Base-by-base conservation (phyloP, 169 alveolate species). In the Cryptosporidium ryanae region DNA sequence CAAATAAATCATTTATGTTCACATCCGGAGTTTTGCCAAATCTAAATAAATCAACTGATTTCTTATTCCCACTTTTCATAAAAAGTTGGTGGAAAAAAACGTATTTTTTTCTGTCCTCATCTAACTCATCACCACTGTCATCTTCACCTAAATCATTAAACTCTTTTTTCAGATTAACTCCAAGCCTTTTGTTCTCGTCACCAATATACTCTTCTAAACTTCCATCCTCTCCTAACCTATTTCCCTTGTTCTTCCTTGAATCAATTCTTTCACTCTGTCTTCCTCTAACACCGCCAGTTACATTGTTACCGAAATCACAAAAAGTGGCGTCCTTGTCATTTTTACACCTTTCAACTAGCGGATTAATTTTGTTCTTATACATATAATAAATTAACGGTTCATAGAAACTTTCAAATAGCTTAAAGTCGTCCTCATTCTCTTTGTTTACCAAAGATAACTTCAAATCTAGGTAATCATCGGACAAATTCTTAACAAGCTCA, bases 301-400 rank as follows among this genome's bases (percentile, higher is more conserved):
- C 8, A 10, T 10, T 0, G 46, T 38, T 38, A 38, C 13, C 3
- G 8, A 38, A 38, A 38, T 38, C 46, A 38, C 8, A 38, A 38
- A 6, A 0, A 38, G 3, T 38, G 0, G 46, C 8, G 3, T 38
- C 8, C 8, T 10, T 38, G 3, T 0, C 46, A 4, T 10, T 38
- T 38, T 6, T 6, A 38, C 46, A 38, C 46, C 46, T 38, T 38
- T 38, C 46, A 38, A 38, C 8, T 38, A 4, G 3, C 21, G 83
- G 83, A 49, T 59, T 46, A 49, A 55, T 29, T 6, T 76, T 76
- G 25, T 76, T 52, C 25, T 59, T 76, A 50, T 76, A 55, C 48
- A 57, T 76, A n/a, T 76, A 59, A 27, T 59, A 76, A 12, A 76
- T 8, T 21, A 76, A 48, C 4, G 87, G 87, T 61, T 76, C 87